Evolutionary conservation across 2,329 filamentous ascomycete species (phyloP).

Genomic region (Monosporascus cannonballus): DNA sequence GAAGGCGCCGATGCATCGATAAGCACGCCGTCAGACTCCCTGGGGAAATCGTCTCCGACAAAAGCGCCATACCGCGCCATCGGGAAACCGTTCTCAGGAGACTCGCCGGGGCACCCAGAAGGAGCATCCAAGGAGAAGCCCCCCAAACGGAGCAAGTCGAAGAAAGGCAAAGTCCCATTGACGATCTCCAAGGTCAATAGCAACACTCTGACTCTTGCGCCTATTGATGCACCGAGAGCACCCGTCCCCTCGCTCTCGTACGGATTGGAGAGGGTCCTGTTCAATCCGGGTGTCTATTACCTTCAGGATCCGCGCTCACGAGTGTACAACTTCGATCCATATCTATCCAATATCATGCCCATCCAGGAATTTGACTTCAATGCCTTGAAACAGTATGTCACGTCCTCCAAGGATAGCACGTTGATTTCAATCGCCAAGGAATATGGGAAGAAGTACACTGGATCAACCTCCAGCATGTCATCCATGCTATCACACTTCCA

Average conservation of each 20-base stretch:
- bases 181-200: constrained; percentile 21
- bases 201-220: constrained; percentile 18
- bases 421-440: constrained; percentile 63
- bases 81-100: constrained; percentile 3
- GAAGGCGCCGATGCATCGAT: background rate
- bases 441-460: constrained; percentile 73
- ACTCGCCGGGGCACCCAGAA: background rate
- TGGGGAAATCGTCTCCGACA: too few relatives aligned
- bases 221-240: constrained; percentile 27
- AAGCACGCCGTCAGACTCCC: too few relatives aligned
- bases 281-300: constrained; percentile 89
- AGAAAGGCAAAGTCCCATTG: background rate
- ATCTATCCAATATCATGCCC: constrained; percentile 88
- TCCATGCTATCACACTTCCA: constrained; percentile 84
- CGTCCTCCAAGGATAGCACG: constrained; percentile 75
- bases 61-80: background rate
- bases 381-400: constrained; percentile 79
- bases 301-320: constrained; percentile 81
- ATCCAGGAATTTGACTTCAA: constrained; percentile 88
- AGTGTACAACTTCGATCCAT: constrained; percentile 96
- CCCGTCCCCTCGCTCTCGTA: constrained; percentile 60
- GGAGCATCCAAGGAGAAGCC: background rate
- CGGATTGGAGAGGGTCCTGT: constrained; percentile 81
- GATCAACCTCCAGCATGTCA: constrained; percentile 97
- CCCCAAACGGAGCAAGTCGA: background rate